A percentile compares a stretch with the other conserved stretches of the same genome.
phyloP scores from a whole-genome alignment of 139 green algal genomes.

The Pedinophyceae sp. region DNA sequence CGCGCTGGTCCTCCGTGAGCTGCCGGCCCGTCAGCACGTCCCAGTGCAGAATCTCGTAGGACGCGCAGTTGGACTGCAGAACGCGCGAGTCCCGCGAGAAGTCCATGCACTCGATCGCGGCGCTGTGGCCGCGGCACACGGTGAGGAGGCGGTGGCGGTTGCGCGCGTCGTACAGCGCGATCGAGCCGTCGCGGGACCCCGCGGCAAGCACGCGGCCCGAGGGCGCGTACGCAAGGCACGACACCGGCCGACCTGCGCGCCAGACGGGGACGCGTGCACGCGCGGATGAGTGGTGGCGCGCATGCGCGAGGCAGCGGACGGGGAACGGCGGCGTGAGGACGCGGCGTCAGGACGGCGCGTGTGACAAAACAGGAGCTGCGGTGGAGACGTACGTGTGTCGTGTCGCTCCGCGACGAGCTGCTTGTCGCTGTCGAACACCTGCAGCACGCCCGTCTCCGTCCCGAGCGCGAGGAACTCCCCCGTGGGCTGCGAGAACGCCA shows the following conservation, averaged over 20 bases:
- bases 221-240: too few species aligned
- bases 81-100: constrained; percentile 5
- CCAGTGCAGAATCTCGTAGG: constrained; percentile 28
- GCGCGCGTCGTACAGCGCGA: constrained; percentile 6
- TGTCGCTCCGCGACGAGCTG: too few species aligned
- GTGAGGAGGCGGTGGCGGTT: background rate
- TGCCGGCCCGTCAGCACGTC: constrained; percentile 8
- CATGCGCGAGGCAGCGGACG: too few species aligned
- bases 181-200: constrained; percentile 1
- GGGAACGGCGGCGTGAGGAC: too few species aligned
- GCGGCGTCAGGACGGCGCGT: too few species aligned
- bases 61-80: constrained; percentile 18
- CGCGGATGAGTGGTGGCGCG: too few species aligned
- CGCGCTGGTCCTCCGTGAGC: constrained; percentile 7
- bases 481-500: constrained; percentile 4
- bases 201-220: constrained; percentile 9
- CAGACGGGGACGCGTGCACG: too few species aligned
- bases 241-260: too few species aligned
- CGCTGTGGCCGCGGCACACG: constrained; percentile 8
- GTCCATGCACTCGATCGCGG: constrained; percentile 9
- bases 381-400: too few species aligned
- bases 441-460: background rate
- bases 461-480: constrained; percentile 5
- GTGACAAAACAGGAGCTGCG: too few species aligned
- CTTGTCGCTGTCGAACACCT: too few species aligned